Base-by-base conservation (phyloP, 139 green algal species). In the Asterochloris sp. region DNA sequence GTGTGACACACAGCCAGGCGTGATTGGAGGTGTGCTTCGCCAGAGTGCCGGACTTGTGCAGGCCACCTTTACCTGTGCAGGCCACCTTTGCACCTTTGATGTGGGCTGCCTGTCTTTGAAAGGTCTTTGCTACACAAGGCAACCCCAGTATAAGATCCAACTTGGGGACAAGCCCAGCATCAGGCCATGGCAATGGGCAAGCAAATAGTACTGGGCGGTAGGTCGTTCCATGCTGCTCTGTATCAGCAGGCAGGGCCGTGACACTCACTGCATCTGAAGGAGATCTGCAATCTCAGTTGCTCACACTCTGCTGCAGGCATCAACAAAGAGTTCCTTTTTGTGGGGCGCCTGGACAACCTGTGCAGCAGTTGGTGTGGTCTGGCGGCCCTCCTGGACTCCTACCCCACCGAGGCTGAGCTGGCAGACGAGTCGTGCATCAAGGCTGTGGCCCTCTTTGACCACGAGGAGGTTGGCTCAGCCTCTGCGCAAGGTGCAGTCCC, bases 291-390 rank as follows among this genome's bases (percentile, higher is more conserved):
- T 16, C 8, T 11, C 38, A 67, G 12, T 27, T 1, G 29, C n/a
- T 38, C 14, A 54, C 64, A 61, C 24, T 76, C 54, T 66, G 13
- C 8, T 75, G 80, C 92, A 79, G 96, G 96, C 78, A 85, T 87
- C 11, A 47, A 90, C 0, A 87, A 94, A 24, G 96, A 98, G 89
- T 98, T 97, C 84, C 82, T 99, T 13, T 96, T 94, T 79, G 85
- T 88, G 8, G 96, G 96, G 11, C 91, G 96, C 26, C 92, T 99
- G 54, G 96, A 99, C 89, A 99, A 99, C 92, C 90, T 99, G 69
- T 90, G 87, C 54, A 95, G 91, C 87, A 93, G 80, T 68, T 99
- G 93, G 84, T 91, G 88, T 68, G 86, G 89, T 1, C 73, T 97
- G 73, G 81, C 92, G 77, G 90, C 93, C 11, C 88, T 98, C 14